Base-by-base conservation (phyloP, 352 stramenopile species). In the Plasmopara halstedii region DNA sequence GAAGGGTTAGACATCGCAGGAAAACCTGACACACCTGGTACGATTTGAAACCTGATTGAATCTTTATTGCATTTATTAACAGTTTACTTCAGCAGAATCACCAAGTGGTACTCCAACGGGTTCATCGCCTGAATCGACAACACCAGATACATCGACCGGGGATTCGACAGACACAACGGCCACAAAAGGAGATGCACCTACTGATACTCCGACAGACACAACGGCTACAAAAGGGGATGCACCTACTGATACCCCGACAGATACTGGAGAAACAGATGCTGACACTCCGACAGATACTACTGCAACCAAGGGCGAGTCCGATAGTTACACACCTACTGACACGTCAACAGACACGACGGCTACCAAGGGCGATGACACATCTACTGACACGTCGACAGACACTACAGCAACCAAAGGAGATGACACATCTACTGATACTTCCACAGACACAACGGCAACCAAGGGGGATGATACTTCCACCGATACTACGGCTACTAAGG, bases 1-100 rank as follows among this genome's bases (percentile, higher is more conserved):
- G 33, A 66, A 13, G 58, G 54, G 15, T 45, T 34, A 6, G 59
- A 73, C 31, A 56, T 63, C 15, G 58, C 59, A 0, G 62, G 52
- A 0, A 47, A 33, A 4, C 3, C 3, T 2, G 25, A 29, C 11
- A 11, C 3, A 10, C 25, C 23, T 27, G 31, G 31, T 35, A 17
- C 31, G 5, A 17, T 17, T 35, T 3, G 2, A 35, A 3, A 17
- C 2, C 2, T 29, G 7, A 29, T 29, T 4, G 2, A 29, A 29
- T 10, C 6, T 29, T 6, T 10, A 5, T 11, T 5, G 25, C 25
- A 10, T 29, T 2, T 6, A 29, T 29, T 29, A 10, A 29, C 25
- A 10, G 2, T 1, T 6, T 10, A 29, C 25, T 29, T 27, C 25
- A 4, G 3, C 3, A 10, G 25, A 29, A 10, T 6, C 25, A 2